A percentile compares a stretch with the other conserved stretches of the same genome.
Evolutionary conservation across 768 basidiomycete species (phyloP).

Genomic region (Russula sp.): DNA sequence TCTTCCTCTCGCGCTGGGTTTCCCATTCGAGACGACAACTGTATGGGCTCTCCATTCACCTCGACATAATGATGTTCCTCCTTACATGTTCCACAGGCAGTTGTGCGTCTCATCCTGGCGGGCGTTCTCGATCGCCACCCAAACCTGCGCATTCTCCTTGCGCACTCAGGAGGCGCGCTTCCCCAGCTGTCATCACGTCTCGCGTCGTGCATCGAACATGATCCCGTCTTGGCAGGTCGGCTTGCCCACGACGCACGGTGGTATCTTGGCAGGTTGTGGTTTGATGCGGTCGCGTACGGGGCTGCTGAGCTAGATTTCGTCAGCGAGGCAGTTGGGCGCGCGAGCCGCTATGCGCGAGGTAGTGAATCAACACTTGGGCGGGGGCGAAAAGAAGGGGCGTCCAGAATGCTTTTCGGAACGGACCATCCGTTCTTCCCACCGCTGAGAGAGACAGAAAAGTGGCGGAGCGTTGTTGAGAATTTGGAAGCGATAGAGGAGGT

Average conservation of each 20-base stretch:
- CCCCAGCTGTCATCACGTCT: constrained; percentile 80
- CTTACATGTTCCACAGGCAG: constrained; percentile 38
- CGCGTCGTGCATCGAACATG: constrained; percentile 80
- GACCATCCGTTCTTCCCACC: constrained; percentile 93
- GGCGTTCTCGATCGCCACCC: constrained; percentile 80
- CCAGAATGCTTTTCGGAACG: constrained; percentile 72
- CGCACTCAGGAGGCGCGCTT: constrained; percentile 83
- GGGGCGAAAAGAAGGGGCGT: constrained; percentile 46
- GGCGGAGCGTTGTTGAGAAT: constrained; percentile 84
- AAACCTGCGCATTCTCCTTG: constrained; percentile 66
- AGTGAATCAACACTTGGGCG: constrained; percentile 21
- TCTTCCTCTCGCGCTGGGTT: constrained; percentile 78
- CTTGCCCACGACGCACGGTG: constrained; percentile 78
- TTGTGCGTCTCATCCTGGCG: constrained; percentile 73
- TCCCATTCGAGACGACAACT: constrained; percentile 86
- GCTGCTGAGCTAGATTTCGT: constrained; percentile 79
- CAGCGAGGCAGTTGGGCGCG: constrained; percentile 60
- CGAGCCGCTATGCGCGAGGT: constrained; percentile 38
- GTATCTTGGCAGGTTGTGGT: constrained; percentile 74
- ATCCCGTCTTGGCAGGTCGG: constrained; percentile 69
- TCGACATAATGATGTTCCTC: background rate
- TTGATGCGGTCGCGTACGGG: constrained; percentile 87
- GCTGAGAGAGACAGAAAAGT: constrained; percentile 56
- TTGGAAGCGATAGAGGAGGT: constrained; percentile 70
- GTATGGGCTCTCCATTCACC: constrained; percentile 41